Conservation (phyloP, 2,329 filamentous ascomycete genomes). For the Aphanocladium album region DNA sequence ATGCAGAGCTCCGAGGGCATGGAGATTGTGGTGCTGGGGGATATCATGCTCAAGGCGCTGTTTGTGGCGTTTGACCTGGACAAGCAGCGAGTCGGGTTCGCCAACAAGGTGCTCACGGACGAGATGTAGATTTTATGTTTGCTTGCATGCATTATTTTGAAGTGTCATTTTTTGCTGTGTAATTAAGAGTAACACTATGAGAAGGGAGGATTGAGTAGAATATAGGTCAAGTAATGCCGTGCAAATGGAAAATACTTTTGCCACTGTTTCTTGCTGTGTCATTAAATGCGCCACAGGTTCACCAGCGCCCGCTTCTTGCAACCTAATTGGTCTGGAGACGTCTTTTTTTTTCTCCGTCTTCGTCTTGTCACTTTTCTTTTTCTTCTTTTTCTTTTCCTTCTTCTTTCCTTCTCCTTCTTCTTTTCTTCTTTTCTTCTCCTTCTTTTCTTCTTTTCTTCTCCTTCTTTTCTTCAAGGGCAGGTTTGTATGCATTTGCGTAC, state of each 20-base stretch:
- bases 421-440: not conserved
- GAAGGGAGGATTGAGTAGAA: not conserved
- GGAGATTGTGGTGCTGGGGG: slow-evolving; percentile 64
- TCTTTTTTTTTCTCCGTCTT: not conserved
- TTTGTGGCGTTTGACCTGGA: slow-evolving; percentile 66
- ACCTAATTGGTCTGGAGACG: not conserved
- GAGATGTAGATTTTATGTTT: slow-evolving; percentile 1
- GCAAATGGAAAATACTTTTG: not conserved
- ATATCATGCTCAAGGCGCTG: slow-evolving; percentile 72
- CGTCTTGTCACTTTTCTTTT: too few species aligned
- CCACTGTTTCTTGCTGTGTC: not conserved
- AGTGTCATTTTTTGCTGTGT: slow-evolving; percentile 6
- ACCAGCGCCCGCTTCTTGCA: too few species aligned
- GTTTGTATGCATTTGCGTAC: too few species aligned
- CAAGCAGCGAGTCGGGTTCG: slow-evolving; percentile 35
- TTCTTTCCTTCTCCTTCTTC: not conserved
- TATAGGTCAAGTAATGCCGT: not conserved
- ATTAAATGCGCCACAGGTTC: not conserved
- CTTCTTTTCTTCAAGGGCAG: too few species aligned
- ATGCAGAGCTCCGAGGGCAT: slow-evolving; percentile 54
- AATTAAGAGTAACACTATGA: not conserved
- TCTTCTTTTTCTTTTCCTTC: not conserved
- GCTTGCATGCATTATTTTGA: not conserved
- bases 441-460: not conserved
- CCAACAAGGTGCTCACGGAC: slow-evolving; percentile 35